Evolutionary conservation across 257 asterid genomes (phyloP).

Genomic region (Forsythia viridissima): DNA sequence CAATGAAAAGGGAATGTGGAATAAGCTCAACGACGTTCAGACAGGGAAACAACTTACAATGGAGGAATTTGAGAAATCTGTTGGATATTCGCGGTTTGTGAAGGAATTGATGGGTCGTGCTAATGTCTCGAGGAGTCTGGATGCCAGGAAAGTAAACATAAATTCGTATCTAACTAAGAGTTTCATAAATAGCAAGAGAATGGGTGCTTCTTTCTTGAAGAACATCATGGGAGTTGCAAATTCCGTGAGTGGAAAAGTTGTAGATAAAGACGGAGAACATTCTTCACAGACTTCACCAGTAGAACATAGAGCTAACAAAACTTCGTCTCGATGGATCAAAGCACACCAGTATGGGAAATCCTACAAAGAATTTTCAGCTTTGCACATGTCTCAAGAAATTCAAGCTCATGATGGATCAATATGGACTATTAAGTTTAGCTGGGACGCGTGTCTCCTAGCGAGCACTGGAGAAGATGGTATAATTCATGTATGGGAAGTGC

Average conservation of each 20-base stretch:
- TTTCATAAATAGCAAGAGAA: conserved; percentile 75
- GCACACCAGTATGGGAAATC: conserved; percentile 83
- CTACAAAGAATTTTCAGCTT: conserved; percentile 72
- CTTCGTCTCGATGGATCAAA: conserved; percentile 71
- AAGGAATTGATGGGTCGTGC: conserved; percentile 81
- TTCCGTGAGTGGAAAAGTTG: conserved; percentile 51
- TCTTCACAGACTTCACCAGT: conserved; percentile 12
- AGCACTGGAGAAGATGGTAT: conserved; percentile 86
- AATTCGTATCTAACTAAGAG: conserved; percentile 64
- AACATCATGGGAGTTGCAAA: conserved; percentile 40
- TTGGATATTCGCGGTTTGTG: conserved; percentile 80
- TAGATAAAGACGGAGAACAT: conserved; percentile 53
- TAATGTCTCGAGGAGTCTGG: conserved; percentile 31
- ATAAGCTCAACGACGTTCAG: conserved; percentile 80
- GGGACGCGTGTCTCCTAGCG: conserved; percentile 66
- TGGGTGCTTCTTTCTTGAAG: conserved; percentile 72
- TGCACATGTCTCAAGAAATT: conserved; percentile 83
- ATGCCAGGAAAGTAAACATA: conserved; percentile 41
- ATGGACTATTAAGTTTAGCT: conserved; percentile 74
- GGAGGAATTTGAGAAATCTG: conserved; percentile 91
- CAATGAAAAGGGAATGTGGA: conserved; percentile 82
- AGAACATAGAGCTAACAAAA: conserved; percentile 36
- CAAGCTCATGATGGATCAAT: conserved; percentile 93
- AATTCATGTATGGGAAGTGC: conserved; percentile 94
- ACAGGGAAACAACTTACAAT: conserved; percentile 86